These are phyloP conservation scores for Metschnikowia gelsemii DNA, from an alignment of 805 yeast species.

Conservation along the genomic window DNA sequence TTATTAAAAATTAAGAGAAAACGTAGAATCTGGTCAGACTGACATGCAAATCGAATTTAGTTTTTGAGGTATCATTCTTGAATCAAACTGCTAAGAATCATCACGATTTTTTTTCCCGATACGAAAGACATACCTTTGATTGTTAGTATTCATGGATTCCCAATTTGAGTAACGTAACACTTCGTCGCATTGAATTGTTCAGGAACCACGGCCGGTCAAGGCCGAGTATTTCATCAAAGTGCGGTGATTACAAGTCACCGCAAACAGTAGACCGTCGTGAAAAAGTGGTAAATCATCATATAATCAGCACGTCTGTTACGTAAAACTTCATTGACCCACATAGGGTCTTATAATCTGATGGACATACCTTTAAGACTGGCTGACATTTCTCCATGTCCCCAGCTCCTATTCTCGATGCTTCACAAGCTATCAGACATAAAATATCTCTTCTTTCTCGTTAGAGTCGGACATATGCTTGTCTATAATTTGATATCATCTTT, in stretches of 20 bases:
- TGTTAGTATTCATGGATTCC: neutral
- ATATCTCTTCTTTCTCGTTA: slow-evolving; percentile 52
- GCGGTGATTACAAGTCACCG: slow-evolving; percentile 44
- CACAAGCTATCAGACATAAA: slow-evolving; percentile 46
- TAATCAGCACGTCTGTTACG: slow-evolving; percentile 22
- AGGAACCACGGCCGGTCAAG: slow-evolving; percentile 56
- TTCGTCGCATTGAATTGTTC: slow-evolving; percentile 21
- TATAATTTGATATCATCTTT: slow-evolving; percentile 68
- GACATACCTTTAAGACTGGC: slow-evolving; percentile 23
- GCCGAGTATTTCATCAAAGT: slow-evolving; percentile 46
- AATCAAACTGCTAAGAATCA: slow-evolving; percentile 17
- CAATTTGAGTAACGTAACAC: neutral
- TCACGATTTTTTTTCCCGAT: slow-evolving; percentile 7
- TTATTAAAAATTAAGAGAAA: neutral
- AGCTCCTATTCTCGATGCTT: slow-evolving; percentile 24
- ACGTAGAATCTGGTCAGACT: slow-evolving; percentile 32
- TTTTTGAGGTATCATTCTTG: slow-evolving; percentile 29
- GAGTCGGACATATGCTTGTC: slow-evolving; percentile 99
- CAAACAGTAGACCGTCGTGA: slow-evolving; percentile 56
- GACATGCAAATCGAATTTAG: slow-evolving; percentile 43
- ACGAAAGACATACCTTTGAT: slow-evolving; percentile 12
- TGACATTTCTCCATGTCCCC: slow-evolving; percentile 16
- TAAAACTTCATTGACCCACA: neutral
- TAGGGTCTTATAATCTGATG: neutral
- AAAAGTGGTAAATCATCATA: slow-evolving; percentile 48